These are phyloP conservation scores for Syncephalastrum contaminatum DNA, from an alignment of 371 early-diverging fungal genomes.

Conservation along the genomic window DNA sequence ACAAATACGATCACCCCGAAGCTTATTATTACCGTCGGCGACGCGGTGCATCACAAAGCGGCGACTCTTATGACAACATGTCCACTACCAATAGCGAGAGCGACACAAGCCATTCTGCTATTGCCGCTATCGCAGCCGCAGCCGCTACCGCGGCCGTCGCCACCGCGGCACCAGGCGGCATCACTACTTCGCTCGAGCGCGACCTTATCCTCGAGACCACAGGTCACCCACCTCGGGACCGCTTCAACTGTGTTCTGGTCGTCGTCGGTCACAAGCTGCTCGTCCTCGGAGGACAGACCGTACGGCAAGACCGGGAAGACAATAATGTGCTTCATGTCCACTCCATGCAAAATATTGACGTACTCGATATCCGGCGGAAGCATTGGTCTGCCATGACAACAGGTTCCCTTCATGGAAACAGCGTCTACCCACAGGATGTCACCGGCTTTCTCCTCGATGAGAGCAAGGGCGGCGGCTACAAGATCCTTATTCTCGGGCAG, in stretches of 20 bases:
- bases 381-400: constrained; percentile 18
- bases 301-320: constrained; percentile 24
- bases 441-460: constrained; percentile 5
- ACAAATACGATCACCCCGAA: constrained; percentile 30
- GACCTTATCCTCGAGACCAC: constrained; percentile 22
- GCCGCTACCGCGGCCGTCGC: not conserved
- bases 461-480: constrained; percentile 1
- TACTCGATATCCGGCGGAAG: constrained; percentile 15
- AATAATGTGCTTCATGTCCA: constrained; percentile 19
- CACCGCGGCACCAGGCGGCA: not conserved
- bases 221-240: constrained; percentile 22
- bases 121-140: not conserved
- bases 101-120: not conserved
- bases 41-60: not conserved
- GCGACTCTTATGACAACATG: not conserved
- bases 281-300: constrained; percentile 27
- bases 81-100: not conserved
- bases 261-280: constrained; percentile 17
- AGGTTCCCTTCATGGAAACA: not conserved
- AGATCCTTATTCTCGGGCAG: constrained; percentile 9
- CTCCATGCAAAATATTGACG: constrained; percentile 17
- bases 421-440: constrained; percentile 13
- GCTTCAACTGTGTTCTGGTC: constrained; percentile 18
- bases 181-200: constrained; percentile 4
- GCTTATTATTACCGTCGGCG: constrained; percentile 17